A percentile compares a stretch with the other conserved stretches of the same genome.
Evolutionary conservation across 805 yeast genomes (phyloP).

Genomic region (Ogataea salicorniae): DNA sequence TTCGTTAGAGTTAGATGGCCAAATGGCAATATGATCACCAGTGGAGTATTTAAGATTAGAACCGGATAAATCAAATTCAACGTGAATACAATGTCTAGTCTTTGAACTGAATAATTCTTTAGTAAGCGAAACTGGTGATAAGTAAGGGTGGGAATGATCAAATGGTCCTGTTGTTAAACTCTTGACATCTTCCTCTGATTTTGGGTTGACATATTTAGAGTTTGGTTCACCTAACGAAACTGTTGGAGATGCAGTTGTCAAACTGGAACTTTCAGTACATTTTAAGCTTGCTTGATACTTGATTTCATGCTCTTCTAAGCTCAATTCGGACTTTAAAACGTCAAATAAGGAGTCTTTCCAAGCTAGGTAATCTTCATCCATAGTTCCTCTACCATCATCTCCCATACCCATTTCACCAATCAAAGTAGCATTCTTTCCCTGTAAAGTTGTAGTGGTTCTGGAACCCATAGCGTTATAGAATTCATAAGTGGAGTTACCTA

Average conservation of each 20-base stretch:
- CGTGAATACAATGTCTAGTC: conserved; percentile 80
- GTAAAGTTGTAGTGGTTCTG: conserved; percentile 45
- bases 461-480: conserved; percentile 81
- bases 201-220: conserved; percentile 41
- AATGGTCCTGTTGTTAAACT: conserved; percentile 61
- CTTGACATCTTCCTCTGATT: conserved; percentile 26
- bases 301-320: conserved; percentile 75
- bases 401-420: conserved; percentile 84
- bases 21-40: conserved; percentile 92
- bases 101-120: conserved; percentile 64
- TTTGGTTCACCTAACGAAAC: conserved; percentile 83
- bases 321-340: conserved; percentile 54
- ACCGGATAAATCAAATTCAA: conserved; percentile 76
- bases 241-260: conserved; percentile 26
- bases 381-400: conserved; percentile 91
- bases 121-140: conserved; percentile 59
- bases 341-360: conserved; percentile 86
- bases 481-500: conserved; percentile 94
- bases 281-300: conserved; percentile 67
- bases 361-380: conserved; percentile 89
- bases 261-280: conserved; percentile 34
- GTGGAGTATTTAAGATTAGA: conserved; percentile 81
- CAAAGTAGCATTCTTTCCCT: conserved; percentile 64
- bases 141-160: conserved; percentile 74
- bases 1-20: conserved; percentile 87